phyloP scores from a whole-genome alignment of 1,284 basidiomycete genomes.

The Boletus mariae region DNA sequence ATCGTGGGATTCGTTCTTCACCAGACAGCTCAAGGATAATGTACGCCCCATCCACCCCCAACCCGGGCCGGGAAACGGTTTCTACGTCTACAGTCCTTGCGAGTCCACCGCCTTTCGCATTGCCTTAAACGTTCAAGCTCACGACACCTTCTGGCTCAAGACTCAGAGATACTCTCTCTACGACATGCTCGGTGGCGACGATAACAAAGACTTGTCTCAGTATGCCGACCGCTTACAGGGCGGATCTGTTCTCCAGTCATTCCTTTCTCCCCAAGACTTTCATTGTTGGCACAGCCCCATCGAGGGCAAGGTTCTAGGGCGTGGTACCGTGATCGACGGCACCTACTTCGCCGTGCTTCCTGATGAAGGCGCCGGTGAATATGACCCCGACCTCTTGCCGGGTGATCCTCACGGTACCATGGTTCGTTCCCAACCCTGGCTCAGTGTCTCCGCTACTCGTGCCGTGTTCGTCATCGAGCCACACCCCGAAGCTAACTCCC shows the following conservation, averaged over 20 bases:
- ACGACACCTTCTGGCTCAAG: constrained; percentile 42
- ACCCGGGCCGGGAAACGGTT: not conserved
- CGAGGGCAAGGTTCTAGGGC: constrained; percentile 42
- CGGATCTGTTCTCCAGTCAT: constrained; percentile 53
- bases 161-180: constrained; percentile 38
- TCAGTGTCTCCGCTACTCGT: constrained; percentile 37
- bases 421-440: constrained; percentile 34
- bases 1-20: constrained; percentile 5
- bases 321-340: constrained; percentile 38
- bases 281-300: constrained; percentile 57
- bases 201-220: constrained; percentile 1
- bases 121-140: constrained; percentile 28
- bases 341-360: constrained; percentile 34
- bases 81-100: constrained; percentile 39
- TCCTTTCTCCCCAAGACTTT: constrained; percentile 44
- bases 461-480: constrained; percentile 50
- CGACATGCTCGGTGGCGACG: constrained; percentile 30
- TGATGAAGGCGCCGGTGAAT: not conserved
- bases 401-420: constrained; percentile 34
- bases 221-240: constrained; percentile 35
- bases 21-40: constrained; percentile 19
- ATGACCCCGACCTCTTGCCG: not conserved
- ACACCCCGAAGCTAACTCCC: not conserved
- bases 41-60: constrained; percentile 34
- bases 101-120: constrained; percentile 43